Evolutionary conservation across 345 rosid genomes (phyloP).

Genomic region (Rhodamnia rubescens): DNA sequence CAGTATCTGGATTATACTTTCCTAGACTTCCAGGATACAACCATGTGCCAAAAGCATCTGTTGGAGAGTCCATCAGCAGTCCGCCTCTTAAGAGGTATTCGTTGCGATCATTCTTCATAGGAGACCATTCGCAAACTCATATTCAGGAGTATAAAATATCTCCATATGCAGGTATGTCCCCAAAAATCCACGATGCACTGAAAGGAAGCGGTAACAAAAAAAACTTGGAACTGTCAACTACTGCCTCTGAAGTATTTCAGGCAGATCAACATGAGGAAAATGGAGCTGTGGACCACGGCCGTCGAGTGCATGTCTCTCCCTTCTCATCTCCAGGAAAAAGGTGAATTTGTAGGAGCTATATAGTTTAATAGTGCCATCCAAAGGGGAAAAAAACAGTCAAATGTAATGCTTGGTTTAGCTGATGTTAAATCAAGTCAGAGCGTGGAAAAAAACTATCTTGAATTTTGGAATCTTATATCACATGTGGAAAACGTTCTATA

Average conservation of each 20-base stretch:
- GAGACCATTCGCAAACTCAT: neutral
- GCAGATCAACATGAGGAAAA: neutral
- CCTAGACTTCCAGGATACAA: constrained; percentile 35
- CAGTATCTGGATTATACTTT: constrained; percentile 19
- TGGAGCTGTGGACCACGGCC: constrained; percentile 4
- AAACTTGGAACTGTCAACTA: neutral
- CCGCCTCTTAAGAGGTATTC: neutral
- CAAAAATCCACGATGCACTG: neutral
- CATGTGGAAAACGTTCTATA: neutral
- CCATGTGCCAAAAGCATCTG: constrained; percentile 37
- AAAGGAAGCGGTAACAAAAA: neutral
- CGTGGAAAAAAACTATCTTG: neutral
- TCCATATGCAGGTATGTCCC: constrained; percentile 5
- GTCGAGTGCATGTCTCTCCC: neutral
- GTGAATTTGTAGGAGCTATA: neutral
- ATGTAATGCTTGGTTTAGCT: neutral
- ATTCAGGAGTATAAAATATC: neutral
- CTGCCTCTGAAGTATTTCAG: constrained; percentile 10
- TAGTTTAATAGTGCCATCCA: neutral
- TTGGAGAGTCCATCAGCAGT: neutral
- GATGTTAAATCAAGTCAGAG: neutral
- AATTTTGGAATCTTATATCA: neutral
- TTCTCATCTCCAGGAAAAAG: neutral
- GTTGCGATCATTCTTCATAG: neutral
- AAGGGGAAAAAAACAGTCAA: neutral